phyloP scores from a whole-genome alignment of 1,139 yeast genomes.

The Suhomyces coccinellae region DNA sequence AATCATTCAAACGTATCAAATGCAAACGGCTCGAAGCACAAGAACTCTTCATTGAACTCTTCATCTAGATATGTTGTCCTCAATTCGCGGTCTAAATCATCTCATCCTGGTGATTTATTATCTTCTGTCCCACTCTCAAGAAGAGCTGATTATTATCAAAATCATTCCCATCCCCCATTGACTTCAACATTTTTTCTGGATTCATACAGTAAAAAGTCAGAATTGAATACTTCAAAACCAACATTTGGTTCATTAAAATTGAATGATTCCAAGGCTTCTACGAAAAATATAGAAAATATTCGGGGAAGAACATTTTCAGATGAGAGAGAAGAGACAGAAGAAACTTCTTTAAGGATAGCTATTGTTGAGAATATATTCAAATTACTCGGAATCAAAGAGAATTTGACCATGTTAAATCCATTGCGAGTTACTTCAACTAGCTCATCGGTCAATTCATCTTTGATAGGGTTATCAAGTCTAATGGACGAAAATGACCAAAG shows the following conservation, averaged over 20 bases:
- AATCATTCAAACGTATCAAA: neutral
- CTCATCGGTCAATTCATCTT: slow-evolving; percentile 31
- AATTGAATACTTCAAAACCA: neutral
- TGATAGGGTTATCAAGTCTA: slow-evolving; percentile 30
- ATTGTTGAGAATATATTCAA: slow-evolving; percentile 75
- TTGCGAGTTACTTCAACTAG: slow-evolving; percentile 14
- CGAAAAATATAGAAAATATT: slow-evolving; percentile 21
- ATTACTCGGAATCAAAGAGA: slow-evolving; percentile 63
- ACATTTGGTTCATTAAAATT: neutral
- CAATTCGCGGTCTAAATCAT: slow-evolving; percentile 57
- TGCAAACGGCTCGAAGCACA: neutral
- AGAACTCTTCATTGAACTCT: slow-evolving; percentile 13
- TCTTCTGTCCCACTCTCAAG: slow-evolving; percentile 81
- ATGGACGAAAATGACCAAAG: slow-evolving; percentile 19
- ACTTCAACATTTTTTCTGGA: slow-evolving; percentile 10
- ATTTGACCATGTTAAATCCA: slow-evolving; percentile 14
- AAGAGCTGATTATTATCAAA: slow-evolving; percentile 31
- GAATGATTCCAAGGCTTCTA: slow-evolving; percentile 1
- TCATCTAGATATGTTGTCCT: slow-evolving; percentile 64
- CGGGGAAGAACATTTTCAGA: slow-evolving; percentile 51
- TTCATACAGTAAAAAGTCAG: slow-evolving; percentile 4
- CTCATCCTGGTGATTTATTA: slow-evolving; percentile 79
- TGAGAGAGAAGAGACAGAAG: slow-evolving; percentile 73
- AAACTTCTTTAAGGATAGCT: slow-evolving; percentile 65
- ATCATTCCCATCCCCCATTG: slow-evolving; percentile 15